Conservation (phyloP, 352 stramenopile genomes). For the Phytophthora pluvialis region DNA sequence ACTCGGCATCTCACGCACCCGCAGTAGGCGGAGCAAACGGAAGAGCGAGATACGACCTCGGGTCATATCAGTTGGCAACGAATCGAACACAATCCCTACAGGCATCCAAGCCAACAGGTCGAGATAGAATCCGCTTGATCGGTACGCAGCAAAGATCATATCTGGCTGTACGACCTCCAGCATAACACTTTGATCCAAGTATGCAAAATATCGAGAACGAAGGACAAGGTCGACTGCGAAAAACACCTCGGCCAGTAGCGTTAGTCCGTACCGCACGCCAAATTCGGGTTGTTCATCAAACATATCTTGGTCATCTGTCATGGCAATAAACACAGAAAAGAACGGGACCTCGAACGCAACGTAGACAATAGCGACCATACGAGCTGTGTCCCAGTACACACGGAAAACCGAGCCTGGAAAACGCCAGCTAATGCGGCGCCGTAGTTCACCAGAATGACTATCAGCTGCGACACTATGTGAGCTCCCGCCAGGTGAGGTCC, state of each 20-base stretch:
- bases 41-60: conserved; percentile 53
- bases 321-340: conserved; percentile 76
- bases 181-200: conserved; percentile 70
- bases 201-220: conserved; percentile 59
- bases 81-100: conserved; percentile 58
- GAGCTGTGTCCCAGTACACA: conserved; percentile 60
- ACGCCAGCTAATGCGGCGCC: conserved; percentile 39
- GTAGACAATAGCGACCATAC: conserved; percentile 56
- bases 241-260: conserved; percentile 55
- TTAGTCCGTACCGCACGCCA: conserved; percentile 43
- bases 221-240: conserved; percentile 61
- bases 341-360: conserved; percentile 74
- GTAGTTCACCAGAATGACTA: conserved; percentile 5
- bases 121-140: conserved; percentile 54
- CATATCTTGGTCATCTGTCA: conserved; percentile 55
- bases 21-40: conserved; percentile 53
- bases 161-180: conserved; percentile 56
- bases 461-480: conserved; percentile 5
- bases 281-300: conserved; percentile 48
- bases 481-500: conserved; percentile 11
- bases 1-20: conserved; percentile 47
- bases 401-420: conserved; percentile 61
- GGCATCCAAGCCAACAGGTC: conserved; percentile 60
- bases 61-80: conserved; percentile 18
- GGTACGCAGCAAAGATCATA: conserved; percentile 72